These are phyloP conservation scores for Umbelopsis sp. DNA, from an alignment of 192 early-diverging fungal species.

Conservation along the genomic window DNA sequence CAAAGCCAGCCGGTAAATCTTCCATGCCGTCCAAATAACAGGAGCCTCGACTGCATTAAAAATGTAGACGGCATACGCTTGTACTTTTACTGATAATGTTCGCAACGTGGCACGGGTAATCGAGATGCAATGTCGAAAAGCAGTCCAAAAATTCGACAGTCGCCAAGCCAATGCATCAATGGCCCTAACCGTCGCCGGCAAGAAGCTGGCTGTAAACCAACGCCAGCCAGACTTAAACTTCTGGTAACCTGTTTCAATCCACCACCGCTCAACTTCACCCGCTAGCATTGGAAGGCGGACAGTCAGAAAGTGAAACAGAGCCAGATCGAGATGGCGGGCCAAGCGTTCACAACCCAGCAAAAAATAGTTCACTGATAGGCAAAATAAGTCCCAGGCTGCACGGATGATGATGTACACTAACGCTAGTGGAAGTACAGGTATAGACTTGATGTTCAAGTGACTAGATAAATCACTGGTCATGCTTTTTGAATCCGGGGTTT, in stretches of 20 bases:
- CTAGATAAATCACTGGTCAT: neutral
- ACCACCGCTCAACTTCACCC: neutral
- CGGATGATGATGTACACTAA: conserved; percentile 5
- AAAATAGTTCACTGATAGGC: conserved; percentile 4
- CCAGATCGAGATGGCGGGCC: neutral
- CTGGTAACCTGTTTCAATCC: neutral
- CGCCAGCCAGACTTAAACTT: neutral
- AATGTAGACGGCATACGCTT: neutral
- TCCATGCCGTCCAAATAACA: neutral
- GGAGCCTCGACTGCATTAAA: neutral
- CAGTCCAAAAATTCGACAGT: neutral
- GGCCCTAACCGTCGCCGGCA: neutral
- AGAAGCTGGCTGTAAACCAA: neutral
- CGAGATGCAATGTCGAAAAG: neutral
- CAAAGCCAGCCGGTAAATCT: neutral
- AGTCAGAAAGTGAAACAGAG: conserved; percentile 5
- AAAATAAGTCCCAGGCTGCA: conserved; percentile 6
- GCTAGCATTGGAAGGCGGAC: neutral
- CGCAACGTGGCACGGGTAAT: neutral
- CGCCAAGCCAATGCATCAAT: conserved; percentile 8
- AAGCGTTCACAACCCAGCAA: neutral
- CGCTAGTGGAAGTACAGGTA: conserved; percentile 4
- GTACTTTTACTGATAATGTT: neutral
- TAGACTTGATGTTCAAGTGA: neutral
- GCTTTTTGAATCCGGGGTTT: neutral